Base-by-base conservation (phyloP, 2,329 filamentous ascomycete genomes). In the Daldinia sp. region DNA sequence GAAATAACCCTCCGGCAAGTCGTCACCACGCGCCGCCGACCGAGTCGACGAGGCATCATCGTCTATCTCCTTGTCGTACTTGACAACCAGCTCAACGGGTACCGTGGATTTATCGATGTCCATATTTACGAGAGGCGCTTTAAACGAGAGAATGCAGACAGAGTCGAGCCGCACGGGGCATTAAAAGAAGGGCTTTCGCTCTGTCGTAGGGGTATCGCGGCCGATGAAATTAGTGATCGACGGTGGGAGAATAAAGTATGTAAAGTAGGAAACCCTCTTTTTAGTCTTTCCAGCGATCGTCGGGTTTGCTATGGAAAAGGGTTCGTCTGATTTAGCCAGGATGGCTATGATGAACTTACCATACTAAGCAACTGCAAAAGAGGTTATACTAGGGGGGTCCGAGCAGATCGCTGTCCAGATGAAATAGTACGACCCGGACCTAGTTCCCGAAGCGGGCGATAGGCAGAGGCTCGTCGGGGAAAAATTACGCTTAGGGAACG, bases 1-100 rank as follows among this genome's bases (percentile, higher is more conserved):
- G 61, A 76, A 78, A 61, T 78, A 78, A 2, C 76, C 77, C 10
- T 74, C 69, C 1, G 76, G 76, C 7, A 78, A 68, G 37, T 77
- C 70, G 35, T 78, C 69, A 1, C 76, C 76, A 1, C 75, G 67
- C 5, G 76, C 76, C 27, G 73, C 75, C 10, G 71, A 74, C 48
- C 75, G 71, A 58, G 78, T 73, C 5, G 77, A 78, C 4, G 72
- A 68, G 4, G 71, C 65, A 61, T 77, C 76, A 39, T 68, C 64
- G 21, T 71, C 63, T 8, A 87, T 78, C 86, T 51, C 57, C 58
- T 64, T 62, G 51, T 64, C 53, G 47, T 58, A 54, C n/a, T 32
- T 60, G 32, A 21, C 25, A 9, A 55, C 15, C 47, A 45, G 58
- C 55, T 66, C 64, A 55, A 39, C 48, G 52, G 67, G 68, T 9